phyloP scores from a whole-genome alignment of 2,329 filamentous ascomycete species.

The Mycosphaerelloides madeirae region DNA sequence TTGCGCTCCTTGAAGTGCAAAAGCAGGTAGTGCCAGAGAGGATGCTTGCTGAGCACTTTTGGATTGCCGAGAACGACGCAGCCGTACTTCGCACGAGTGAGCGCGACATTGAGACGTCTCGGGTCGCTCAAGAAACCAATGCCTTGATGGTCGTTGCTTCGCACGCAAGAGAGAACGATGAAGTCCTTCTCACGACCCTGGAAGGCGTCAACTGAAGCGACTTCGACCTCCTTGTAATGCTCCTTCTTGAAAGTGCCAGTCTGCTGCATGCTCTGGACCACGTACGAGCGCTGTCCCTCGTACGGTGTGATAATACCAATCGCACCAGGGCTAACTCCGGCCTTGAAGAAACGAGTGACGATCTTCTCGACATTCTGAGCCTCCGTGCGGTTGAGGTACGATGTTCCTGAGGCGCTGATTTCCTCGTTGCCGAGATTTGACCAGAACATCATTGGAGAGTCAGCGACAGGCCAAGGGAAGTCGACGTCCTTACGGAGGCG shows the following conservation, averaged over 20 bases:
- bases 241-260: conserved; percentile 98
- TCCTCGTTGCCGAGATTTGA: conserved; percentile 96
- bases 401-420: conserved; percentile 95
- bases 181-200: conserved; percentile 99
- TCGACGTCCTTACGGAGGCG: conserved; percentile 89
- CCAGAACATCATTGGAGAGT: conserved; percentile 99
- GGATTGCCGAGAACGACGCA: conserved; percentile 95
- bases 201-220: conserved; percentile 97
- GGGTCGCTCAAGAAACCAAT: conserved; percentile 98
- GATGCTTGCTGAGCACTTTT: conserved; percentile 95
- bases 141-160: conserved; percentile 97
- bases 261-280: conserved; percentile 99
- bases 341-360: conserved; percentile 97
- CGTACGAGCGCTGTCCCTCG: conserved; percentile 95
- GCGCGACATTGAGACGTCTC: conserved; percentile 90
- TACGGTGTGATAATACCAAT: conserved; percentile 99
- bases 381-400: conserved; percentile 95
- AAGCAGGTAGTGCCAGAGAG: conserved; percentile 92
- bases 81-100: conserved; percentile 95
- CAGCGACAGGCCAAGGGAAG: conserved; percentile 92
- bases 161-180: conserved; percentile 94
- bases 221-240: conserved; percentile 96
- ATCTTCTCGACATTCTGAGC: conserved; percentile 98
- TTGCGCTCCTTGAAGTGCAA: conserved; percentile 96
- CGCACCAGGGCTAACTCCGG: conserved; percentile 84